Conservation (phyloP, 2,329 filamentous ascomycete species). For the Colletotrichum coccodes region DNA sequence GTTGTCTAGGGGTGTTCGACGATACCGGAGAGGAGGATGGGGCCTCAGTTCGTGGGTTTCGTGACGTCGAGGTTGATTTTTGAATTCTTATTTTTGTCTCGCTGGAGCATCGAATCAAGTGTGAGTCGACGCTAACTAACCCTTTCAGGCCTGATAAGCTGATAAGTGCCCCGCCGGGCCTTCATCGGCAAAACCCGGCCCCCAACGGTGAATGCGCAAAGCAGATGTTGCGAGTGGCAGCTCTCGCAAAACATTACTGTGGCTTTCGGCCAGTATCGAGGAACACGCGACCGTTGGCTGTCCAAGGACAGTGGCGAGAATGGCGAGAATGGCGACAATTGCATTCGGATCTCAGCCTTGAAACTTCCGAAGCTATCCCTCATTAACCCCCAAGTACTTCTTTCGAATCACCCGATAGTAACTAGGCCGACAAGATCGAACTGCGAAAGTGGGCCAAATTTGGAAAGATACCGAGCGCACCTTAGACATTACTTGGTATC, state of each 20-base stretch:
- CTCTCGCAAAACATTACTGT: neutral
- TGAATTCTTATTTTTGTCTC: constrained; percentile 45
- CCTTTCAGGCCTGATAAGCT: constrained; percentile 46
- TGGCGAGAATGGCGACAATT: neutral
- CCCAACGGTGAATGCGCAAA: neutral
- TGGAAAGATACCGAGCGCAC: no score
- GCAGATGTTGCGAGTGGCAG: neutral
- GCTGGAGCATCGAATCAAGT: constrained; percentile 50
- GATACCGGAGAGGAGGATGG: constrained; percentile 15
- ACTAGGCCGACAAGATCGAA: no score
- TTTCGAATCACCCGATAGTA: no score
- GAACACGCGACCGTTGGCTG: neutral
- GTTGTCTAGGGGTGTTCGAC: constrained; percentile 8
- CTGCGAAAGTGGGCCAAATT: no score
- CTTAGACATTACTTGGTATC: no score
- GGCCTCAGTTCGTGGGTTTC: constrained; percentile 31
- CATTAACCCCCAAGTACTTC: neutral
- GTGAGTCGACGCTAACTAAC: constrained; percentile 55
- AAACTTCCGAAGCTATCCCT: fast-evolving
- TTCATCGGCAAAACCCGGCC: constrained; percentile 44
- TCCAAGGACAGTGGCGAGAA: neutral
- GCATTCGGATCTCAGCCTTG: no score
- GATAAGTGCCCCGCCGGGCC: constrained; percentile 44
- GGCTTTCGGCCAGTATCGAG: neutral
- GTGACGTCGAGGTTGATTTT: constrained; percentile 33